These are phyloP conservation scores for Ensete ventricosum DNA, from an alignment of 176 grass and related monocot genomes.

Conservation along the genomic window DNA sequence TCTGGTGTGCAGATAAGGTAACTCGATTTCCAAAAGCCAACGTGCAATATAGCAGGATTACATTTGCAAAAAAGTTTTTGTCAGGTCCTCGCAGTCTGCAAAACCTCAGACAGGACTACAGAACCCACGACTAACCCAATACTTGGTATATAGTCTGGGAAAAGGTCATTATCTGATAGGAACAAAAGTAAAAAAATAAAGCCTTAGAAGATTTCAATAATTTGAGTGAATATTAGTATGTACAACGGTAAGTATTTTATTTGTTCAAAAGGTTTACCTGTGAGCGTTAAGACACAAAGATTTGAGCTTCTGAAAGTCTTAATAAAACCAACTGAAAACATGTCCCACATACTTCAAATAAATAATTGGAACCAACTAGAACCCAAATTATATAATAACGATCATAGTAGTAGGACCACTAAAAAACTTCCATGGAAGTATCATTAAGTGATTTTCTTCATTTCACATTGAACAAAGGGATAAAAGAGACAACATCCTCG, in stretches of 20 bases:
- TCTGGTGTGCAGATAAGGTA: constrained; percentile 23
- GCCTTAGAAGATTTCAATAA: constrained; percentile 6
- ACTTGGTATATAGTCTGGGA: constrained; percentile 13
- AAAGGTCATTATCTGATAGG: constrained; percentile 15
- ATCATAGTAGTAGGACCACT: too few species aligned
- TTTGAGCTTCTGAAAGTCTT: not conserved
- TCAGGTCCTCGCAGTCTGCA: constrained; percentile 8
- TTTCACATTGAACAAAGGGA: too few species aligned
- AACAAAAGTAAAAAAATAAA: not conserved
- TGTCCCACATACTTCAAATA: not conserved
- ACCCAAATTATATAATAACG: too few species aligned
- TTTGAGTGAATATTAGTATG: not conserved
- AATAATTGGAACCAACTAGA: too few species aligned
- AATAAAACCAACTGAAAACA: not conserved
- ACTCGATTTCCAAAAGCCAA: constrained; percentile 24
- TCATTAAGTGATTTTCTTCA: too few species aligned
- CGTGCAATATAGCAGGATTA: constrained; percentile 7
- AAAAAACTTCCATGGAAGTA: too few species aligned
- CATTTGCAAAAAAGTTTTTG: constrained; percentile 14
- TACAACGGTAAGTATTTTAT: not conserved
- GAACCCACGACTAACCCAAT: constrained; percentile 16
- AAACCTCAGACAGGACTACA: constrained; percentile 26
- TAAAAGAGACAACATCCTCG: too few species aligned
- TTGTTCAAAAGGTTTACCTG: not conserved
- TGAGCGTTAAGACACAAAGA: too few species aligned